Conservation (phyloP, 2,329 filamentous ascomycete genomes). For the Pseudocercospora macadamiae region DNA sequence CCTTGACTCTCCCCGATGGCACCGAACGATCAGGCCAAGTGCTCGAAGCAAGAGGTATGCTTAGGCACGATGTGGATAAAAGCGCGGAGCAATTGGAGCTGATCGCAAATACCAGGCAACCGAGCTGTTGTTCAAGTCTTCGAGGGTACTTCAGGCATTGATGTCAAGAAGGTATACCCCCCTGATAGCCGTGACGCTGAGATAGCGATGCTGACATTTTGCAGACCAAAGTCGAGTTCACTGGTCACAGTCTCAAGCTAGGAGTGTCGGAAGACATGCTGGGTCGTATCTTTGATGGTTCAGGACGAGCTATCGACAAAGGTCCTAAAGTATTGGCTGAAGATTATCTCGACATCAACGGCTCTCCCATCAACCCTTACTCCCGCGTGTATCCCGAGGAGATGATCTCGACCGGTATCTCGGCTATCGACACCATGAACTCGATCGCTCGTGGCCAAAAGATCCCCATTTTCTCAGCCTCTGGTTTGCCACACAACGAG, state of each 20-base stretch:
- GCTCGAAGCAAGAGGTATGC: constrained; percentile 89
- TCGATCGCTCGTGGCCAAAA: constrained; percentile 96
- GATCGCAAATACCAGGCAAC: constrained; percentile 63
- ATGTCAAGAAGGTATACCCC: constrained; percentile 82
- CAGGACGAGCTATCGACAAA: constrained; percentile 97
- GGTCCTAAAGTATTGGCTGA: constrained; percentile 97
- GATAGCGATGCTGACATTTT: constrained; percentile 8
- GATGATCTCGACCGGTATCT: constrained; percentile 99
- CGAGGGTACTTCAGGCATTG: constrained; percentile 93
- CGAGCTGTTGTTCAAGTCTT: constrained; percentile 98
- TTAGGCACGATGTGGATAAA: not conserved
- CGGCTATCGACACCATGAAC: constrained; percentile 95
- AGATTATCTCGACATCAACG: constrained; percentile 99
- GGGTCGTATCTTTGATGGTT: constrained; percentile 97
- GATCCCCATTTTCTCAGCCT: constrained; percentile 98
- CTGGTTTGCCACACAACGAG: constrained; percentile 98
- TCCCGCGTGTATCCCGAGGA: constrained; percentile 98
- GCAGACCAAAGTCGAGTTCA: constrained; percentile 96
- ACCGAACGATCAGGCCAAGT: constrained; percentile 92
- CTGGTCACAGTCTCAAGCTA: constrained; percentile 94
- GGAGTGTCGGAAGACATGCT: constrained; percentile 99
- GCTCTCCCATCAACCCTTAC: constrained; percentile 97
- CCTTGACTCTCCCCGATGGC: constrained; percentile 92
- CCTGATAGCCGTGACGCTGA: not conserved
- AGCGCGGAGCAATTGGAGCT: constrained; percentile 4